Evolutionary conservation across 768 basidiomycete species (phyloP), one percentile per base, ranked within the genome.

Genomic region (Pulveroboletus sp.): DNA sequence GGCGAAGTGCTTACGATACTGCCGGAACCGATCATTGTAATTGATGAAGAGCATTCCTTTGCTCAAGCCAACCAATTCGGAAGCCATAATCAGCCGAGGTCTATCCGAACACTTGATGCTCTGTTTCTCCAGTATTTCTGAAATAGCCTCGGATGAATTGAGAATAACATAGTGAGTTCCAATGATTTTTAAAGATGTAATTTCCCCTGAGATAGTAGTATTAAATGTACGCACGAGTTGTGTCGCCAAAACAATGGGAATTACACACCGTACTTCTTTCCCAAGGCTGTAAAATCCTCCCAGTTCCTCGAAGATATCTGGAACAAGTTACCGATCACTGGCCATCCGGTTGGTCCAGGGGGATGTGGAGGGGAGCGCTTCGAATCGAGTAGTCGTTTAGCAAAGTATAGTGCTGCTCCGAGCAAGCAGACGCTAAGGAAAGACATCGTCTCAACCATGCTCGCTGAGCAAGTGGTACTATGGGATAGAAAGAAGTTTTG

Each of bases 281-380:
- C 73, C 75, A 82, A 76, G 17, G 71, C 67, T 16, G 77, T 68
- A 53, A 80, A 82, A 0, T 71, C 76, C 17, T 76, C 48, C 80
- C 80, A 82, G 49, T 72, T 73, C 52, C 73, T 67, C 29, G 63
- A 59, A 25, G 81, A 76, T 73, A 83, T 75, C 52, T 79, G 75
- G 21, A 79, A 63, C 11, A 78, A 56, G 52, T 78, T 82, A 13
- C 81, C 82, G 23, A 83, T 60, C 12, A 83, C 20, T 12, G 74
- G 80, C 52, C 47, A 56, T 2, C 58, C 58, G 41, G 33, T 29
- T 4, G 62, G 63, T 2, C 62, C 63, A 16, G 55, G 61, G 19
- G 63, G 63, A 34, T 52, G 46, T 12, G 16, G 41, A 27, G 6
- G 4, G 10, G 31, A 45, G n/a, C 4, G 29, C 16, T 36, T 49